A percentile compares a stretch with the other conserved stretches of the same genome.
These are phyloP conservation scores for Dianthus caryophyllus DNA, from an alignment of 148 eudicot species.

Conservation along the genomic window DNA sequence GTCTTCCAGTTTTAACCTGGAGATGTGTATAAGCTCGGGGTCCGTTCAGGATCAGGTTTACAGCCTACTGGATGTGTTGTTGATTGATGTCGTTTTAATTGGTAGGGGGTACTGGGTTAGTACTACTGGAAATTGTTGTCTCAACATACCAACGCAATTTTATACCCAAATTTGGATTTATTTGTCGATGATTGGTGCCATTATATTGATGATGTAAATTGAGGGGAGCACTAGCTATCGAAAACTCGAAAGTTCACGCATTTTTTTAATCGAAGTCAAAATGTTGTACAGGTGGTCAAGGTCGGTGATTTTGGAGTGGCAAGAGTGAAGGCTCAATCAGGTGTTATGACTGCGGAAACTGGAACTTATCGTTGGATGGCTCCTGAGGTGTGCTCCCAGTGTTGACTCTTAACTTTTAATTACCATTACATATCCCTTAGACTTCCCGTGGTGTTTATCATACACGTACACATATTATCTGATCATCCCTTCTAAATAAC, in stretches of 20 bases:
- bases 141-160: not conserved
- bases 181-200: not conserved
- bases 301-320: constrained; percentile 99
- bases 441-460: not conserved
- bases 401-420: not conserved
- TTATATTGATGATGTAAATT: not conserved
- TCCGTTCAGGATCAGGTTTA: not conserved
- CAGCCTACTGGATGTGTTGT: not conserved
- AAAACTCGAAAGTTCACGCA: not conserved
- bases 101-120: not conserved
- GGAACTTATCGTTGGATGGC: constrained; percentile 99
- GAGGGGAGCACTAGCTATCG: not conserved
- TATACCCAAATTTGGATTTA: not conserved
- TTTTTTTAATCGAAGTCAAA: not conserved
- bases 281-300: constrained; percentile 67
- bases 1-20: not conserved
- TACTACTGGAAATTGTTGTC: too few species aligned
- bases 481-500: not conserved
- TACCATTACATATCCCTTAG: not conserved
- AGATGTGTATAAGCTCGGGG: not conserved
- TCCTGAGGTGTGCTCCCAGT: constrained; percentile 65
- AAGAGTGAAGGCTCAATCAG: constrained; percentile 83
- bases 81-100: not conserved
- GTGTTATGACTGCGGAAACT: constrained; percentile 99
- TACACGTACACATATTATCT: not conserved